Evolutionary conservation across 1,284 basidiomycete genomes (phyloP).

Genomic region (Sporisorium scitamineum): DNA sequence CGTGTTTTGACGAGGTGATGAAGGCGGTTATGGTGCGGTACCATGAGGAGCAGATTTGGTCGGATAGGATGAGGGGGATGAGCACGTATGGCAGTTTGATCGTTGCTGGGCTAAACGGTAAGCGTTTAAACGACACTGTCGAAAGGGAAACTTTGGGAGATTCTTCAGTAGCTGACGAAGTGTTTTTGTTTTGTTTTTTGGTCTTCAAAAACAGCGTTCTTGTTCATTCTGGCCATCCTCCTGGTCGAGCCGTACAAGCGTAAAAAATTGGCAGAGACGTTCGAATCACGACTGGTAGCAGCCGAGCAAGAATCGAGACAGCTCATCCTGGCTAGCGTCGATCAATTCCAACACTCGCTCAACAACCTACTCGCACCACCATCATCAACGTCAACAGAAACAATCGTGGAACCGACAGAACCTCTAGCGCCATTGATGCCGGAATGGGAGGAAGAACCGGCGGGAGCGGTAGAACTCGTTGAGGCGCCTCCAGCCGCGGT

Average conservation of each 20-base stretch:
- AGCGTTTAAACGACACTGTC: conserved; percentile 4
- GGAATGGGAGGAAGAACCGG: too few species aligned
- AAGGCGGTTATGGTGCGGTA: conserved; percentile 62
- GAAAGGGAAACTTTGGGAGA: not conserved
- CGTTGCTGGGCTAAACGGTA: conserved; percentile 60
- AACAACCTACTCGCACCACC: not conserved
- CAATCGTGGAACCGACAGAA: not conserved
- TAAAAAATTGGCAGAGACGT: conserved; percentile 64
- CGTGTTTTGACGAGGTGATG: conserved; percentile 62
- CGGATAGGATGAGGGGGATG: conserved; percentile 58
- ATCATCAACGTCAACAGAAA: not conserved
- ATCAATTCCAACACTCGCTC: conserved; percentile 41
- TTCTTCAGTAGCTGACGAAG: conserved; percentile 1
- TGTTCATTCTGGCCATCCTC: conserved; percentile 65
- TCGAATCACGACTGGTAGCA: conserved; percentile 55
- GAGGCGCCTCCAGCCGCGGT: not conserved
- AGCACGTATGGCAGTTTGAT: conserved; percentile 61
- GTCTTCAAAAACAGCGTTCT: conserved; percentile 34
- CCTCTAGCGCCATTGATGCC: not conserved
- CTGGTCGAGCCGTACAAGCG: conserved; percentile 68
- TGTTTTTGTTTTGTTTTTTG: too few species aligned
- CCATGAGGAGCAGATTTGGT: conserved; percentile 68
- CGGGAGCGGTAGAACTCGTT: not conserved
- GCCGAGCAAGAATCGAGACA: conserved; percentile 53
- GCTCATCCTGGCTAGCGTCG: conserved; percentile 43